Conservation (phyloP, 352 stramenopile genomes). For the Globisporangium recalcitrans region DNA sequence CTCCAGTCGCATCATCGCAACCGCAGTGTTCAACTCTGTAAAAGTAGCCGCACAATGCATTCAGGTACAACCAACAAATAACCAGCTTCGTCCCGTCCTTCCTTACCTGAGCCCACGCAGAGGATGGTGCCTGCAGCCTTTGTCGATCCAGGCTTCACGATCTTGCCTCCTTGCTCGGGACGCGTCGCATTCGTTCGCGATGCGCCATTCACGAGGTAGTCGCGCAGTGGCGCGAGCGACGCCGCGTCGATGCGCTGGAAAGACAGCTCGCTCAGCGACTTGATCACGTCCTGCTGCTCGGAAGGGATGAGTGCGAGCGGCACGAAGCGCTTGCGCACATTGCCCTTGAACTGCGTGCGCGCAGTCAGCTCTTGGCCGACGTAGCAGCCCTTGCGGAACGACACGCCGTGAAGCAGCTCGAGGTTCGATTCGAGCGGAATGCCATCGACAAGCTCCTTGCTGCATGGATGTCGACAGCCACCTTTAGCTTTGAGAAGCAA, state of each 20-base stretch:
- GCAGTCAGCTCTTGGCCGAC: conserved; percentile 93
- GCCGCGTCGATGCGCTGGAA: conserved; percentile 56
- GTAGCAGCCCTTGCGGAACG: conserved; percentile 94
- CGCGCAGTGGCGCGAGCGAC: conserved; percentile 31
- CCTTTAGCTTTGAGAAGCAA: background rate
- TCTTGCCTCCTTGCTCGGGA: conserved; percentile 36
- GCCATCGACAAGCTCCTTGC: conserved; percentile 65
- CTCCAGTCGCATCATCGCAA: conserved; percentile 80
- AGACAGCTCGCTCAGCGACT: conserved; percentile 38
- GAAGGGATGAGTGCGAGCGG: conserved; percentile 66
- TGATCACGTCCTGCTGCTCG: conserved; percentile 41
- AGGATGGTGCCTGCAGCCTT: conserved; percentile 63
- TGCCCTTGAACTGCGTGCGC: conserved; percentile 91
- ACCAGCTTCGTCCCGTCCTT: background rate
- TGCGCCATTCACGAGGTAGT: conserved; percentile 36
- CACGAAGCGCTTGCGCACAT: conserved; percentile 78
- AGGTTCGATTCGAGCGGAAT: conserved; percentile 93
- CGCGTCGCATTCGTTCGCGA: conserved; percentile 20
- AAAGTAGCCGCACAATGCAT: background rate
- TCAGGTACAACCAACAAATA: no score
- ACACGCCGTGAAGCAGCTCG: conserved; percentile 87
- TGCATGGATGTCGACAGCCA: conserved; percentile 12
- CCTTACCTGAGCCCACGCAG: conserved; percentile 30
- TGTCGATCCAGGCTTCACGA: conserved; percentile 45
- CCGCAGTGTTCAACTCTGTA: conserved; percentile 36